Base-by-base conservation (phyloP, 1,284 basidiomycete genomes). In the Ustilago sp. region DNA sequence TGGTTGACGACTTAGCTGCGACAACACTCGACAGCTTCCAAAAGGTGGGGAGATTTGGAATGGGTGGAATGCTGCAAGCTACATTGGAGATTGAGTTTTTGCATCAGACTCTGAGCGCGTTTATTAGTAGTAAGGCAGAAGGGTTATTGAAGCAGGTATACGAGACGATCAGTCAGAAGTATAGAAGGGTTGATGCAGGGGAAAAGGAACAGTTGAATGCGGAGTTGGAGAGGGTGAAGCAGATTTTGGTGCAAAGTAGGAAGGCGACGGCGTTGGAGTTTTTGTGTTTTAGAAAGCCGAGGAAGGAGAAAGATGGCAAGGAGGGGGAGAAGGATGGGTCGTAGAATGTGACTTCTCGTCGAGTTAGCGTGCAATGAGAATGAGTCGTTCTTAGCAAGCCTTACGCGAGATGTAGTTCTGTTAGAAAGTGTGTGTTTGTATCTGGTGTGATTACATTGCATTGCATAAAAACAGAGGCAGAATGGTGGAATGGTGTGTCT, bases 61-160 rank as follows among this genome's bases (percentile, higher is more conserved):
- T 97, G 91, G 97, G 97, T 52, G 97, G 97, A 12, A 99, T 99
- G 97, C 89, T 99, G 38, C 83, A 97, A 92, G 96, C 97, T 2
- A 99, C 97, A 2, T 90, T 99, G 35, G 97, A 99, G 87, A 98
- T 98, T 80, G 97, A 99, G 87, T 99, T 98, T 88, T 91, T 98
- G 87, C 95, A 99, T 87, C 96, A 98, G 87, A 95, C 93, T 6
- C 89, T 99, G 45, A 90, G 92, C 35, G 91, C 92, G 70, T 96
- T 95, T 86, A 92, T 98, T 52, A 93, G 93, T 4, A 88, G 91
- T 0, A 85, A 89, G 5, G 93, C 96, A 5, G 93, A 93, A 60
- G 90, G 91, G 82, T 93, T 91, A 51, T 89, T 99, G 32, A 93
- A 93, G 48, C 92, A 95, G 68, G 90, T 98, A 41, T 99, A 99